Base-by-base conservation (phyloP, 225 moss, liverwort and hornwort species). In the Ulota crispa region DNA sequence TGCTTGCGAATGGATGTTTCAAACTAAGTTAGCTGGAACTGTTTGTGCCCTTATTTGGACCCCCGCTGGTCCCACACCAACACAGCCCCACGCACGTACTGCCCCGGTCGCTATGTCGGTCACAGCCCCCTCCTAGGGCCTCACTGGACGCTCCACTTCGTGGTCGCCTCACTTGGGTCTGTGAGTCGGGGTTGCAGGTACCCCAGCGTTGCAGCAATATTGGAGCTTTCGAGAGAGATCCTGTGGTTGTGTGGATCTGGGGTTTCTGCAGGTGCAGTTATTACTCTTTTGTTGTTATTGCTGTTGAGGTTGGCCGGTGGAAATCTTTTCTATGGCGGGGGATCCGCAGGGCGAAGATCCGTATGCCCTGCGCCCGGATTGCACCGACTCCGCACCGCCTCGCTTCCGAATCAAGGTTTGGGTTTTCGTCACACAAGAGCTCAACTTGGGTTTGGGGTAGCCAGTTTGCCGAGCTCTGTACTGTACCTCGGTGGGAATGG, bases 391-490 rank as follows among this genome's bases (percentile, higher is more conserved):
- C 24, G 85, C 94, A 24, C 91, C 93, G 68, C 92, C 91, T 83
- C 95, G 96, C 52, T 99, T 99, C 68, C 92, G 92, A 23, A 79
- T 94, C 73, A 99, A 93, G 96, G 98, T 97, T 41, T 66, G 52
- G 47, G 6, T 50, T 50, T n/a, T n/a, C 27, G 63, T 64, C 45
- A 3, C 24, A 18, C 18, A 50, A 50, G 10, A 34, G 50, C n/a
- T 64, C 20, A 13, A 14, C 50, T 76, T n/a, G 64, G 64, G 12
- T 27, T 60, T 60, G 60, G 26, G 37, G 23, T 66, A 16, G 45
- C 45, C 57, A 7, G 73, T 5, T 5, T 64, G 64, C 15, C 42
- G 56, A 57, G 47, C 27, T 78, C 7, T 4, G 61, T 75, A 71
- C 55, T 4, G 68, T 70, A 71, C 45, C 80, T 47, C 47, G 41